Evolutionary conservation across 371 early-diverging fungal genomes (phyloP), one percentile per base, ranked within the genome.

Genomic region (Catenaria anguillulae): DNA sequence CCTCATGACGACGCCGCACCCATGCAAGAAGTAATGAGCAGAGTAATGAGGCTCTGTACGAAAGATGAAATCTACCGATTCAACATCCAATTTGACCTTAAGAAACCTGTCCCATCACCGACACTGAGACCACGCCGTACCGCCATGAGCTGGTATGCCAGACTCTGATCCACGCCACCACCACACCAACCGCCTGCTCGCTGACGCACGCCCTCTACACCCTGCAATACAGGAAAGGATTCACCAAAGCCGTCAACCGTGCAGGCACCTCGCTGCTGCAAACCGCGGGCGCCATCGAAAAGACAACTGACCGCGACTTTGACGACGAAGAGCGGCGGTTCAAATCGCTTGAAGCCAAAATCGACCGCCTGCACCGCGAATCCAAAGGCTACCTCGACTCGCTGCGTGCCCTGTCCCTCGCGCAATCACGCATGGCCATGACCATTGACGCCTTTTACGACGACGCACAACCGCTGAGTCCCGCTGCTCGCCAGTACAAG

Each of bases 351-450:
- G 93, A 94, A 69, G 70, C 77, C 33, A 92, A 93, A 60, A 79
- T 86, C 2, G 90, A 92, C 65, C 83, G 79, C 50, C 75, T 96
- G 6, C 82, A 90, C 65, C 87, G 85, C 63, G 93, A 96, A 70
- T 83, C 97, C n/a, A 90, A 89, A 70, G 91, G 90, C 33, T 96
- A 93, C 70, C 76, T 93, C 42, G 86, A 89, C 64, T 82, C 93
- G 26, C 76, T 95, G 43, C 67, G 87, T 72, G 84, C 82, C 13
- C 88, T 92, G 84, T 86, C 91, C 3, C 74, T 76, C 23, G 79
- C 94, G 13, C 94, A 97, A 67, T 69, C 79, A 40, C 79, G 84
- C 46, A 89, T 90, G 55, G 85, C 89, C 12, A 81, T 83, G 54
- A 87, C 85, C 2, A 77, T 92, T 60, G 83, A 82, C 50, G 73